These are phyloP conservation scores for Amanita muscaria DNA, from an alignment of 768 basidiomycete species.

Conservation along the genomic window DNA sequence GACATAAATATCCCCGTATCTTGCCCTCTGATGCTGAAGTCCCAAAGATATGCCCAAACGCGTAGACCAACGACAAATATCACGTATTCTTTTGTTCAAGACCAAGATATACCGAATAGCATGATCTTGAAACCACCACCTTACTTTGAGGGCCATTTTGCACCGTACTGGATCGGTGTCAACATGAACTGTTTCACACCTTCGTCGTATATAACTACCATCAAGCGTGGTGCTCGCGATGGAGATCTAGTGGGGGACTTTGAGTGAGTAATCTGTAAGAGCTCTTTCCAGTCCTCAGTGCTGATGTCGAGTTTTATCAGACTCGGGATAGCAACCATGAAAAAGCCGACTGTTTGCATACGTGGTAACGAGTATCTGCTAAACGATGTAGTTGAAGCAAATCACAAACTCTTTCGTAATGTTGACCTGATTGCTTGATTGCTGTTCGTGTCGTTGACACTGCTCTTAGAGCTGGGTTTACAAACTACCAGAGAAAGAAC, in stretches of 20 bases:
- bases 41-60: slow-evolving; percentile 20
- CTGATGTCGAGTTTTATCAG: slow-evolving; percentile 11
- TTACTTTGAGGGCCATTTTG: slow-evolving; percentile 19
- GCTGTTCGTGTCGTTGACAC: slow-evolving; percentile 7
- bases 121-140: slow-evolving; percentile 30
- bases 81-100: slow-evolving; percentile 32
- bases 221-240: slow-evolving; percentile 30
- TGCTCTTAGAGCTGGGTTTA: slow-evolving; percentile 25
- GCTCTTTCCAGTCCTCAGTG: no score
- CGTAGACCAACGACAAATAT: slow-evolving; percentile 22
- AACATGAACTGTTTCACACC: slow-evolving; percentile 43
- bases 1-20: not conserved
- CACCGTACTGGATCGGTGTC: slow-evolving; percentile 37
- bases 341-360: slow-evolving; percentile 26
- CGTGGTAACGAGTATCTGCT: slow-evolving; percentile 29
- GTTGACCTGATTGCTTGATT: slow-evolving; percentile 12
- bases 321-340: slow-evolving; percentile 21
- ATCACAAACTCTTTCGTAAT: slow-evolving; percentile 26
- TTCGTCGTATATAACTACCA: slow-evolving; percentile 36
- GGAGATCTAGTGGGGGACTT: slow-evolving; percentile 41
- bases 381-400: slow-evolving; percentile 25
- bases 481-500: slow-evolving; percentile 23
- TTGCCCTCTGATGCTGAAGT: not conserved
- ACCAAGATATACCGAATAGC: slow-evolving; percentile 25
- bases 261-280: slow-evolving; percentile 26